These are phyloP conservation scores for Perkinsus chesapeaki DNA, from an alignment of 169 alveolate species.

Conservation along the genomic window DNA sequence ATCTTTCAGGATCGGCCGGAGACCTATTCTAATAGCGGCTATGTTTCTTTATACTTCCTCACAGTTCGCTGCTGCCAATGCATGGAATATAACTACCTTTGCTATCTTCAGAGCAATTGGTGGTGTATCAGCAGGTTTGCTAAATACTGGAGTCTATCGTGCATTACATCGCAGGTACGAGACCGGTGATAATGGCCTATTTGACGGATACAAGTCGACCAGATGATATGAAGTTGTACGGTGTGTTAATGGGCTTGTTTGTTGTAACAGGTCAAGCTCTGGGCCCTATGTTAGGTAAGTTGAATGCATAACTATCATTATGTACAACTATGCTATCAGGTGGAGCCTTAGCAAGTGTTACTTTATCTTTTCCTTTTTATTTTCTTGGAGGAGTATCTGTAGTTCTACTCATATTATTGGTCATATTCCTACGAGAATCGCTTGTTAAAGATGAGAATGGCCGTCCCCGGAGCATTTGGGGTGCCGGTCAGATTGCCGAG, in stretches of 20 bases:
- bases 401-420: neutral
- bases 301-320: neutral
- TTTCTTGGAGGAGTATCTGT: neutral
- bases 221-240: neutral
- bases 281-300: neutral
- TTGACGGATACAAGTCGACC: neutral
- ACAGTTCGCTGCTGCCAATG: conserved; percentile 2
- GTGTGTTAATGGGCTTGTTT: neutral
- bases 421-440: neutral
- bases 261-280: neutral
- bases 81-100: neutral
- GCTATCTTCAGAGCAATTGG: neutral
- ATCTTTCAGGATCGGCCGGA: neutral
- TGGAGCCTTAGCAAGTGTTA: neutral
- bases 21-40: neutral
- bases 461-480: neutral
- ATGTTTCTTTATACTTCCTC: neutral
- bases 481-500: neutral
- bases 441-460: neutral
- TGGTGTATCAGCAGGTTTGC: neutral
- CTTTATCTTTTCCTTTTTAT: neutral
- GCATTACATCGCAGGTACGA: neutral
- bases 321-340: neutral
- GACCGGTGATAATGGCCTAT: neutral
- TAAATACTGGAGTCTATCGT: neutral